These are phyloP conservation scores for Debaryomyces psychrophilus DNA, from an alignment of 1,139 yeast genomes.

Conservation along the genomic window DNA sequence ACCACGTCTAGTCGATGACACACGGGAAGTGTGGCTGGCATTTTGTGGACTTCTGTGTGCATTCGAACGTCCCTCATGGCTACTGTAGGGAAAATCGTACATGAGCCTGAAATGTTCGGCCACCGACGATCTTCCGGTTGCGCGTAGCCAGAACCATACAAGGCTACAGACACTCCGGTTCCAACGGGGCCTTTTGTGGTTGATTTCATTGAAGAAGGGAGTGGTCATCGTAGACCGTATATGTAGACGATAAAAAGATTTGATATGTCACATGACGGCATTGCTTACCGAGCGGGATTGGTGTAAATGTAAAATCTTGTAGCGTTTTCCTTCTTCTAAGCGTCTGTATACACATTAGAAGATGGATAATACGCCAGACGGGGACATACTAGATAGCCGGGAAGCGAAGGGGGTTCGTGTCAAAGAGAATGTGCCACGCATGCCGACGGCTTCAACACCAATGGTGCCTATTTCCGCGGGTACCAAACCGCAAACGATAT, in stretches of 20 bases:
- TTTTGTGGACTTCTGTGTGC: too few species aligned
- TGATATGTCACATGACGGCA: not conserved
- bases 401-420: not conserved
- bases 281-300: not conserved
- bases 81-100: not conserved
- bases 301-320: not conserved
- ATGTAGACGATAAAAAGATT: not conserved
- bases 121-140: too few species aligned
- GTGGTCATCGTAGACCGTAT: not conserved
- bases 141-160: too few species aligned
- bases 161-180: too few species aligned
- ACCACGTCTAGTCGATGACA: too few species aligned
- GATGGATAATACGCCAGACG: not conserved
- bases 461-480: not conserved
- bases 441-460: not conserved
- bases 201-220: too few species aligned
- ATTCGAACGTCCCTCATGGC: too few species aligned
- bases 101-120: not conserved
- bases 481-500: slow-evolving; percentile 53
- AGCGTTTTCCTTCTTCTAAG: not conserved
- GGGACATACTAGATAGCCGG: not conserved
- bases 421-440: slow-evolving; percentile 14
- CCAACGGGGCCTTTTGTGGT: too few species aligned
- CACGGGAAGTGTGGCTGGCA: too few species aligned
- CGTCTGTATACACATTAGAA: not conserved